Base-by-base conservation (phyloP, 1,139 yeast genomes). In the Ogataea hybrid region DNA sequence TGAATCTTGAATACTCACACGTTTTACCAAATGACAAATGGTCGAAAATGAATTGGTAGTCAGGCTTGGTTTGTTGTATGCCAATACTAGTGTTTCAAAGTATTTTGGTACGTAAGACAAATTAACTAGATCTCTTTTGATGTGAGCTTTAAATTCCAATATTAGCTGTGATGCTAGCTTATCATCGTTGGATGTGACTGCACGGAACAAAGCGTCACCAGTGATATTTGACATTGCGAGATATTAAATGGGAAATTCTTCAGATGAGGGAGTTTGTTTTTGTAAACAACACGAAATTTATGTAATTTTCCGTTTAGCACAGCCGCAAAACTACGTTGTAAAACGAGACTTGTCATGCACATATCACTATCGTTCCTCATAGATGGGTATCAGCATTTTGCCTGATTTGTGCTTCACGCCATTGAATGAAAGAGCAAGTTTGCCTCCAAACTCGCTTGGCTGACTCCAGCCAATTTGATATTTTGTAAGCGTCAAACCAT, bases 1-100 rank as follows among this genome's bases (percentile, higher is more conserved):
- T 1, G 79, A 71, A 50, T 84, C 82, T 64, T 87, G 96, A 62
- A 82, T 78, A 39, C 85, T 79, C 2, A 86, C 79, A 15, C 96
- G 70, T 53, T 85, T 86, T 22, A 86, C 77, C 36, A 88, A 65
- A 57, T 88, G 92, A 46, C 90, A 84, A 9, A 85, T 62, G 9
- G 88, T 75, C 11, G 87, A 79, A 58, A 86, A 85, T 2, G 84
- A 74, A 29, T 52, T 47, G 10, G 52, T 67, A n/a, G 70, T 65
- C 21, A 63, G 47, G 35, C 71, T 74, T 3, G 62, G 56, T 1
- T 71, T 63, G 43, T 70, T 68, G 32, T 70, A 67, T 2, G 79
- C 81, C 8, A 67, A 52, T 11, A 73, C 63, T 32, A 84, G 64
- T 0, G 85, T 74, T 41, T 77, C 79, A 48, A 84, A 73, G 61